Percentiles rank a stretch among this genome's conserved stretches.
These are phyloP conservation scores for Suillus spraguei DNA, from an alignment of 768 basidiomycete genomes.

Conservation along the genomic window DNA sequence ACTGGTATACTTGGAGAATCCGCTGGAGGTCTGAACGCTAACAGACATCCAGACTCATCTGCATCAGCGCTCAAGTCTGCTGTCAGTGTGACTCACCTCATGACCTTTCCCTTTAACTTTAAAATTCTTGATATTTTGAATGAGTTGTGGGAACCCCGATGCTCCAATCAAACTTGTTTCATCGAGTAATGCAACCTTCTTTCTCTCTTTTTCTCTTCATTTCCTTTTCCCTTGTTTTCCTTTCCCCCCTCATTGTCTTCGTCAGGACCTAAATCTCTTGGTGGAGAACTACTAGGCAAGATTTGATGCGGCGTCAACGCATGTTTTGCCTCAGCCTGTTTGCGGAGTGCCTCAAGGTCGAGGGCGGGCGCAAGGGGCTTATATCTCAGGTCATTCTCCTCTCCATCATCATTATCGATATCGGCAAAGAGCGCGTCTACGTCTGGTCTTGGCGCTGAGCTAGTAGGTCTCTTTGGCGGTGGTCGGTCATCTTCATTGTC, in stretches of 20 bases:
- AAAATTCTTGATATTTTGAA: constrained; percentile 77
- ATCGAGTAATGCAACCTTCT: constrained; percentile 60
- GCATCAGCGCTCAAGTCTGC: not conserved
- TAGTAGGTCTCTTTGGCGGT: constrained; percentile 27
- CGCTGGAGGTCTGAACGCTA: constrained; percentile 83
- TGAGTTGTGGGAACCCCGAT: constrained; percentile 79
- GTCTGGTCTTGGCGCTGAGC: constrained; percentile 29
- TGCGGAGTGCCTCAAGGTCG: constrained; percentile 54
- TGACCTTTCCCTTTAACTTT: constrained; percentile 87
- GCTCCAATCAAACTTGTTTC: constrained; percentile 73
- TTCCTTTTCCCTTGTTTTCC: constrained; percentile 16
- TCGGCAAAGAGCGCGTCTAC: constrained; percentile 48
- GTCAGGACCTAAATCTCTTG: constrained; percentile 27
- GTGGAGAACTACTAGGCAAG: constrained; percentile 50
- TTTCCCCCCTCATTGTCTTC: constrained; percentile 21
- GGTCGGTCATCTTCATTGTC: constrained; percentile 48
- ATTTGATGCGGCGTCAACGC: constrained; percentile 48
- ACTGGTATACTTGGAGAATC: constrained; percentile 83
- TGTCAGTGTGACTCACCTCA: constrained; percentile 57
- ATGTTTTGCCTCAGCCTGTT: constrained; percentile 56
- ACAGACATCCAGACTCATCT: not conserved
- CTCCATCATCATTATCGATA: constrained; percentile 52
- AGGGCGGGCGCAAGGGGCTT: constrained; percentile 52
- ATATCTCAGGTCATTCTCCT: constrained; percentile 43
- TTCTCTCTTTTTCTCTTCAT: constrained; percentile 32